Base-by-base conservation (phyloP, 148 eudicot species). In the Talinum fruticosum region DNA sequence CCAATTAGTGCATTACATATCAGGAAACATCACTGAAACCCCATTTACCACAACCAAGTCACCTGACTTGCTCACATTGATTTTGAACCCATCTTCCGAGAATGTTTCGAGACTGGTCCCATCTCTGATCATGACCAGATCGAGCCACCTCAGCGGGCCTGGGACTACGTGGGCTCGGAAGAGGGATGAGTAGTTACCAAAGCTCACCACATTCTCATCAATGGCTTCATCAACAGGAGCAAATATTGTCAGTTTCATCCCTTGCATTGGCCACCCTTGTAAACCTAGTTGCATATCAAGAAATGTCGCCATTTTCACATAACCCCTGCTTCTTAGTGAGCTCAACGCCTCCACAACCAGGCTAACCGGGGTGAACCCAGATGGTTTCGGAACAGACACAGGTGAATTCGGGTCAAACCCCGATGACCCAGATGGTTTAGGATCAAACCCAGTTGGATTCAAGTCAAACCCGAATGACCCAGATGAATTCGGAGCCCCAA, bases 231-330 rank as follows among this genome's bases (percentile, higher is more conserved):
- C 74, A 44, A 13, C 7, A 24, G 74, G 74, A 45, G 74, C 74
- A 71, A 71, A 71, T 2, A 71, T 24, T 44, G 74, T 71, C 30
- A 71, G 44, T 38, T 45, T 71, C 53, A 38, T 29, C 19, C 23
- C 32, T 41, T 38, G 47, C 23, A n/a, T 26, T 24, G 65, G 65
- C 65, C 65, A 38, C 1, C 54, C 53, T 6, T 24, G 19, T 26
- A 41, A 41, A 24, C 53, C 53, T 21, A 71, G 54, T 41, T 71
- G 74, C 74, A 71, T 71, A 71, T 71, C 74, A 71, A 71, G 74
- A 71, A 71, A 71, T 34, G 47, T 71, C 14, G 74, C 74, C 74
- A 71, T 71, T 37, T 37, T 71, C 35, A 15, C 30, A 41, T 71
- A 71, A 19, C 30, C 74, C 8, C 53, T 38, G 24, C 24, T 37